Evolutionary conservation across 495 filamentous ascomycete species (phyloP).

Genomic region (Platismatia glauca): DNA sequence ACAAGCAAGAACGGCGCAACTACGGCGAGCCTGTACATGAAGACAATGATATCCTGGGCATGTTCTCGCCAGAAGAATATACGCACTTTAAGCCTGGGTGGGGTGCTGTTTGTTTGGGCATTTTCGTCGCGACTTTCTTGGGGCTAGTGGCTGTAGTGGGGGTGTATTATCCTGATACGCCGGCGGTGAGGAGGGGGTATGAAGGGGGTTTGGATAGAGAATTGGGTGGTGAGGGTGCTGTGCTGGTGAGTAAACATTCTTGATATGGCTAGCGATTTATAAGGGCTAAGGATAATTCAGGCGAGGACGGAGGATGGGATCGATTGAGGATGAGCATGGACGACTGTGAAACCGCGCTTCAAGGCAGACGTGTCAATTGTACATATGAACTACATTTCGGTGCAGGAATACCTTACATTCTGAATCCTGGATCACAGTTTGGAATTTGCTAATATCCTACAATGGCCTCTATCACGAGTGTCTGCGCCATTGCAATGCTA

Average conservation of each 20-base stretch:
- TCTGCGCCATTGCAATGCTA: constrained; percentile 7
- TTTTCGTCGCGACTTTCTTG: constrained; percentile 61
- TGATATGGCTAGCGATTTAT: background rate
- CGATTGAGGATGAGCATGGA: constrained; percentile 10
- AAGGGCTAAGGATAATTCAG: constrained; percentile 5
- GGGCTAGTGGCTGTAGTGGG: constrained; percentile 64
- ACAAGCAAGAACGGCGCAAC: constrained; percentile 92
- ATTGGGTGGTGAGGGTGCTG: constrained; percentile 59
- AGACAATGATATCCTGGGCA: constrained; percentile 89
- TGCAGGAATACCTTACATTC: background rate
- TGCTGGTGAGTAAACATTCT: constrained; percentile 30
- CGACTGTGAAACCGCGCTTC: background rate
- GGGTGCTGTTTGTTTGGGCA: constrained; percentile 62
- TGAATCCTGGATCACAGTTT: background rate
- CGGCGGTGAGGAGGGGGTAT: constrained; percentile 66
- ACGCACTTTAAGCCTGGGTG: constrained; percentile 67
- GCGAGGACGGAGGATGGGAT: constrained; percentile 20
- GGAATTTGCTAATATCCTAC: background rate
- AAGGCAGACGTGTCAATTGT: background rate
- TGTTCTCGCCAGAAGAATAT: constrained; percentile 86
- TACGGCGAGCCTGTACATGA: constrained; percentile 94
- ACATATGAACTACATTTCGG: background rate
- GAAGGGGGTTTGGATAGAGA: constrained; percentile 77
- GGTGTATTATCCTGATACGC: constrained; percentile 76
- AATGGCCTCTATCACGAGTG: background rate